phyloP scores from a whole-genome alignment of 495 filamentous ascomycete genomes.

The Hapsidospora chrysogenum region DNA sequence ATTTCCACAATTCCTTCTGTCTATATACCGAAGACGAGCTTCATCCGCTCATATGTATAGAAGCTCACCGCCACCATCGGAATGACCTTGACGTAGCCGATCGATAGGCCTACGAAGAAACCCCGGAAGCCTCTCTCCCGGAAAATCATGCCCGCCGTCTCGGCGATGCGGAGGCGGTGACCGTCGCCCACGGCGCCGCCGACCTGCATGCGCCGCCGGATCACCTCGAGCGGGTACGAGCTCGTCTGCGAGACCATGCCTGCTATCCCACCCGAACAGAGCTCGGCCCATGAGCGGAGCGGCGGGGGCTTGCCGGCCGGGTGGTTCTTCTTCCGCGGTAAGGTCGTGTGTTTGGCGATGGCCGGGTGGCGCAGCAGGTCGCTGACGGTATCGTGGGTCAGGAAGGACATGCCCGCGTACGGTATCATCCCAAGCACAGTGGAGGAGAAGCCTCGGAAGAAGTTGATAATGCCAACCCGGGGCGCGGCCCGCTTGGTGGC shows the following conservation, averaged over 20 bases:
- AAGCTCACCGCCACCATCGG: conserved; percentile 76
- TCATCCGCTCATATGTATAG: conserved; percentile 65
- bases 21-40: conserved; percentile 57
- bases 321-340: conserved; percentile 23
- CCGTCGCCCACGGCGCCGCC: conserved; percentile 87
- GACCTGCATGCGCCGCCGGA: conserved; percentile 88
- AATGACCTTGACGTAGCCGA: conserved; percentile 88
- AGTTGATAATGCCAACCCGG: conserved; percentile 60
- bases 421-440: conserved; percentile 89
- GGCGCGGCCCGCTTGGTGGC: conserved; percentile 28
- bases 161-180: conserved; percentile 53
- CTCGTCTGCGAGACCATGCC: conserved; percentile 80
- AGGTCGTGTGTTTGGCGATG: conserved; percentile 50
- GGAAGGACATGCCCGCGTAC: conserved; percentile 93
- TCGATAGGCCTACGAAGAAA: conserved; percentile 84
- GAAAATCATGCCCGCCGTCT: conserved; percentile 61
- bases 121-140: conserved; percentile 60
- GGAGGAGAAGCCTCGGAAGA: conserved; percentile 85
- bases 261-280: conserved; percentile 67
- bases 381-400: conserved; percentile 77
- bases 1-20: conserved; percentile 2
- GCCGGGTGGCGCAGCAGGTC: conserved; percentile 57
- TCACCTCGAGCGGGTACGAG: conserved; percentile 85
- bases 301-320: conserved; percentile 41
- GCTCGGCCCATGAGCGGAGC: conserved; percentile 65